phyloP scores from a whole-genome alignment of 2,329 filamentous ascomycete genomes.

The Bipolaris oryzae region DNA sequence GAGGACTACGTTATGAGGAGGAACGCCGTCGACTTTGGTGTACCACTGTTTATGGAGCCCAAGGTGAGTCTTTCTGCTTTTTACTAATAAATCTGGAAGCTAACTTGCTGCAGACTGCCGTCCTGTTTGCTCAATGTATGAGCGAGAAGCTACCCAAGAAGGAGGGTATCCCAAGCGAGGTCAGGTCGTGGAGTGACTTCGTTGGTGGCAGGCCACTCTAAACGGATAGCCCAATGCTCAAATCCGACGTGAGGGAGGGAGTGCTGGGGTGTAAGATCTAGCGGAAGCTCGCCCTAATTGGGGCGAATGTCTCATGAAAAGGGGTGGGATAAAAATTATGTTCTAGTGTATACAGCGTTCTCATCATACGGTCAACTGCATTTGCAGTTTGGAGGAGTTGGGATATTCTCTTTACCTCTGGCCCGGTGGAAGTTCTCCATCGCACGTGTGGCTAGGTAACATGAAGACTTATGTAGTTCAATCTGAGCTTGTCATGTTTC shows the following conservation, averaged over 20 bases:
- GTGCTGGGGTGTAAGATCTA: constrained; percentile 12
- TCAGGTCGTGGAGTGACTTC: constrained; percentile 94
- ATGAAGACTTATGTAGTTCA: background rate
- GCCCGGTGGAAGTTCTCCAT: constrained; percentile 2
- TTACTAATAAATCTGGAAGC: constrained; percentile 6
- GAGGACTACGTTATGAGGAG: constrained; percentile 98
- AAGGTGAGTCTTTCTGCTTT: constrained; percentile 68
- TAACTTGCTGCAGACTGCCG: constrained; percentile 72
- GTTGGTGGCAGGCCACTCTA: constrained; percentile 63
- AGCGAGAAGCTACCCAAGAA: constrained; percentile 89
- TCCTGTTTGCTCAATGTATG: constrained; percentile 97
- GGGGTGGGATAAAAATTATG: constrained; percentile 9
- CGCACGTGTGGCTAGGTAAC: background rate
- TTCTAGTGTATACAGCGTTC: constrained; percentile 25
- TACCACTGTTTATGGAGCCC: constrained; percentile 97
- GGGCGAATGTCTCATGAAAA: background rate
- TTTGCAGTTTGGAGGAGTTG: constrained; percentile 7
- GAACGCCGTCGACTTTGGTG: constrained; percentile 97
- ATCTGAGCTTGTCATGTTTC: background rate
- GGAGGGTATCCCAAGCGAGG: constrained; percentile 88
- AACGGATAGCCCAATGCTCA: background rate
- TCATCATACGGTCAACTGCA: constrained; percentile 12
- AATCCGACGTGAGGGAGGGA: background rate
- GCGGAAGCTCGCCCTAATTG: constrained; percentile 2
- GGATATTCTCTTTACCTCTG: constrained; percentile 9